Base-by-base conservation (phyloP, 2,329 filamentous ascomycete species). In the Fusarium multiceps region DNA sequence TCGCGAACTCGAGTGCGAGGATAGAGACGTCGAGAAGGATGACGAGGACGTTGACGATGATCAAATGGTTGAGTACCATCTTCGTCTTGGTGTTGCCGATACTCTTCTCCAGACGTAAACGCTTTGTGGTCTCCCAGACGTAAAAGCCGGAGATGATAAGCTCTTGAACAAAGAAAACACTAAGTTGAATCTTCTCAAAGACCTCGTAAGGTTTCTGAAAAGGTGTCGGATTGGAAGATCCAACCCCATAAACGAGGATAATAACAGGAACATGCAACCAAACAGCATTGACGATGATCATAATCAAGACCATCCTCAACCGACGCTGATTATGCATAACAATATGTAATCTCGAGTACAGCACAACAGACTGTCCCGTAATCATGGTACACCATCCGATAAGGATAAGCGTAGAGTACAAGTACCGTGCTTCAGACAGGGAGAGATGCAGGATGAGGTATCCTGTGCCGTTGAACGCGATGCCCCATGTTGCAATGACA, bases 321-420 rank as follows among this genome's bases (percentile, higher is more conserved):
- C 84, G 76, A 4, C 77, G 77, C 25, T 82, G 67, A 79, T 87
- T 85, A 16, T 83, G 83, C 16, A 88, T 80, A 18, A 90, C 82
- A 4, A 91, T 81, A 71, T 90, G 87, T 3, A 90, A 80, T 2
- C 89, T 83, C 2, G 87, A 90, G 78, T 88, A 91, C 2, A 91
- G 79, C 3, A 90, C 88, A 20, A 90, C 72, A 0, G 85, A 85
- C 74, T 90, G 87, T 0, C 88, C 89, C 1, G 87, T 89, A 1
- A 90, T 83, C 86, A 90, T 89, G 2, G 73, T 66, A n/a, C 72
- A 75, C 77, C 78, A 80, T 4, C 76, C 76, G 23, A 75, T 63
- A n/a, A 77, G 63, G 11, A 78, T 76, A 11, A 77, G 58, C 1
- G 75, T 78, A 9, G 71, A 71, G n/a, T 72, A 63, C 3, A 72